A percentile compares a stretch with the other conserved stretches of the same genome.
Conservation (phyloP, 805 yeast species). For the Kluyveromyces starmeri region DNA sequence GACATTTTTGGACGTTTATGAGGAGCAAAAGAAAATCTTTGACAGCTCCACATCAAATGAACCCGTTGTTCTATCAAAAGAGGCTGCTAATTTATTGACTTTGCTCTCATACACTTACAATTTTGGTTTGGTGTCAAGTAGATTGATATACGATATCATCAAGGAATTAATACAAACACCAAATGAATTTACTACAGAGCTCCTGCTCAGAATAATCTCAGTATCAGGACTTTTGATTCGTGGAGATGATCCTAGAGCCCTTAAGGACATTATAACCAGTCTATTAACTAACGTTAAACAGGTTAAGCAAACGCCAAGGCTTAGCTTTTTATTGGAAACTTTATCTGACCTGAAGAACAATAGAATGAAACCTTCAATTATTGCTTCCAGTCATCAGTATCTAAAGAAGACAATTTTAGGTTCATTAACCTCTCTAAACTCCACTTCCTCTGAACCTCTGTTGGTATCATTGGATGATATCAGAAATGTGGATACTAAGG, state of each 20-base stretch:
- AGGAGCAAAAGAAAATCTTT: conserved; percentile 11
- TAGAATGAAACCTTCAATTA: conserved; percentile 43
- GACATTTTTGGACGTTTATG: conserved; percentile 40
- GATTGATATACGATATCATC: conserved; percentile 70
- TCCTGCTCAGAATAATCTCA: conserved; percentile 61
- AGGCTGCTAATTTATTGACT: conserved; percentile 59
- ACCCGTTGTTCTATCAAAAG: conserved; percentile 28
- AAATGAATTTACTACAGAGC: conserved; percentile 67
- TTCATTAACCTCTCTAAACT: conserved; percentile 36
- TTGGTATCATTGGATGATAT: conserved; percentile 82
- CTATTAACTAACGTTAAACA: conserved; percentile 19
- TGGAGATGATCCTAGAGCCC: conserved; percentile 78
- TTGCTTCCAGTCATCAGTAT: conserved; percentile 27
- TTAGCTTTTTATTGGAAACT: conserved; percentile 77
- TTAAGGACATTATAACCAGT: conserved; percentile 61
- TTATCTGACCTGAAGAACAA: conserved; percentile 81
- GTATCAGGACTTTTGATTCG: conserved; percentile 80
- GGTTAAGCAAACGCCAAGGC: conserved; percentile 53
- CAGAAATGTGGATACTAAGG: conserved; percentile 61
- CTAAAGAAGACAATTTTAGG: conserved; percentile 42
- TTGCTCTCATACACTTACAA: conserved; percentile 69
- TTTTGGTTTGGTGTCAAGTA: conserved; percentile 66
- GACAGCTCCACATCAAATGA: conserved; percentile 1
- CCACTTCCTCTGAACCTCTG: conserved; percentile 50
- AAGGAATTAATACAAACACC: conserved; percentile 42